Evolutionary conservation across 2,329 filamentous ascomycete genomes (phyloP), one percentile per base, ranked within the genome.

Genomic region (Monilinia fructicola): DNA sequence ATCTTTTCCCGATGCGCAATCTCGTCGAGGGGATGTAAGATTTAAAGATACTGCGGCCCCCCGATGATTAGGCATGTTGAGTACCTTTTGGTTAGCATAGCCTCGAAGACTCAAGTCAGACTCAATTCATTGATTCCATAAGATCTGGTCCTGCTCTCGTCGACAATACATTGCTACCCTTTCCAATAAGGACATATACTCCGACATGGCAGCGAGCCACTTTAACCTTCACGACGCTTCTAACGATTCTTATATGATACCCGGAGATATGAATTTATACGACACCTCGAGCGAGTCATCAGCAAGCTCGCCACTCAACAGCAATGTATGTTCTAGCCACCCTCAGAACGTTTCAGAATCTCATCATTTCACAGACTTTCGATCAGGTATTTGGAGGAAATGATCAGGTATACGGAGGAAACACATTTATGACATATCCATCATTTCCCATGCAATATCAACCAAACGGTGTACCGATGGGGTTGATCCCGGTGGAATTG

Each of bases 251-350:
- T 69, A 70, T 60, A 63, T 73, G 52, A 67, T 70, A 50, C 60
- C 70, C 11, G 67, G 71, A 35, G 74, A 75, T 35, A 69, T 73
- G 61, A 69, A 69, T 58, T 60, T 75, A 54, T 74, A 75, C 58
- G 74, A 75, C 2, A 75, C 73, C 12, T 75, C 74, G 23, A 75
- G 74, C 66, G 74, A 76, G 54, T 74, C 73, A 48, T 75, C 74
- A 6, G 73, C 73, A 53, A 74, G 73, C 67, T 76, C 74, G 23
- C 73, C 74, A 42, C 50, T 74, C 55, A 74, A 74, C 60, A 71
- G 67, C 60, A 73, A 74, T 68, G 74, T 75, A 68, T 66, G 73
- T 67, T 54, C 44, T 44, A 26, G 61, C 18, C 23, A 6, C 2
- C 48, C 58, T 46, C 9, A 53, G 14, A 18, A 23, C 54, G 9